A percentile compares a stretch with the other conserved stretches of the same genome.
Evolutionary conservation across 2,329 filamentous ascomycete species (phyloP).

Genomic region (Fusarium tanahbumbuense): DNA sequence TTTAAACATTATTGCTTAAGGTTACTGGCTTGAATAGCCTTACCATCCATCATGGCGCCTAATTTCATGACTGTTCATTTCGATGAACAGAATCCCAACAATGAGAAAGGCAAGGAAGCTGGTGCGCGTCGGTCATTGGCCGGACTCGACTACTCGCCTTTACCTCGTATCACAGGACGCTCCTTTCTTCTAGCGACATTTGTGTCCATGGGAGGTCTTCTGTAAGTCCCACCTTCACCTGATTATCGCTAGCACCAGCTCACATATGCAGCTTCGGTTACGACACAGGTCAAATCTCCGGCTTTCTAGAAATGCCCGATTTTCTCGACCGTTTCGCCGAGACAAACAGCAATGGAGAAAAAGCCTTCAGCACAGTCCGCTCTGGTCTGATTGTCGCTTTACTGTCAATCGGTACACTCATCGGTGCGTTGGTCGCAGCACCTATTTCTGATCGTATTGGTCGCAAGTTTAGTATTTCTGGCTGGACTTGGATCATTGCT

Average conservation of each 20-base stretch:
- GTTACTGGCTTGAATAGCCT: constrained; percentile 4
- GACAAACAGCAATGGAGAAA: constrained; percentile 51
- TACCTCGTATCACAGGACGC: constrained; percentile 54
- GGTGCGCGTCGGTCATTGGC: constrained; percentile 50
- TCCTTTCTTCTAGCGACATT: constrained; percentile 55
- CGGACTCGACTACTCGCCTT: constrained; percentile 59
- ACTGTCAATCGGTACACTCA: constrained; percentile 68
- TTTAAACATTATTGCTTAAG: too few relatives aligned
- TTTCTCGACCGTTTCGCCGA: constrained; percentile 65
- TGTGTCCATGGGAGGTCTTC: constrained; percentile 59
- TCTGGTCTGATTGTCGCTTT: constrained; percentile 70
- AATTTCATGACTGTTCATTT: constrained; percentile 51
- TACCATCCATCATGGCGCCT: constrained; percentile 35
- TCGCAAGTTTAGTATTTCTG: constrained; percentile 70
- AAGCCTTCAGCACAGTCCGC: constrained; percentile 63
- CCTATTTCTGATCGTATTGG: constrained; percentile 74
- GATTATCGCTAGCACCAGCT: too few relatives aligned
- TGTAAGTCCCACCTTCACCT: too few relatives aligned
- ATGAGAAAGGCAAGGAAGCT: constrained; percentile 49
- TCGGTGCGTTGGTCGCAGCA: constrained; percentile 70
- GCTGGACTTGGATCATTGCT: constrained; percentile 70
- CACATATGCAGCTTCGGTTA: constrained; percentile 53
- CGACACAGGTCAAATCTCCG: constrained; percentile 66
- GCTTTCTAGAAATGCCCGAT: constrained; percentile 69
- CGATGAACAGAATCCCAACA: constrained; percentile 57